Conservation (phyloP, 2,329 filamentous ascomycete species). For the Nemania sp. region DNA sequence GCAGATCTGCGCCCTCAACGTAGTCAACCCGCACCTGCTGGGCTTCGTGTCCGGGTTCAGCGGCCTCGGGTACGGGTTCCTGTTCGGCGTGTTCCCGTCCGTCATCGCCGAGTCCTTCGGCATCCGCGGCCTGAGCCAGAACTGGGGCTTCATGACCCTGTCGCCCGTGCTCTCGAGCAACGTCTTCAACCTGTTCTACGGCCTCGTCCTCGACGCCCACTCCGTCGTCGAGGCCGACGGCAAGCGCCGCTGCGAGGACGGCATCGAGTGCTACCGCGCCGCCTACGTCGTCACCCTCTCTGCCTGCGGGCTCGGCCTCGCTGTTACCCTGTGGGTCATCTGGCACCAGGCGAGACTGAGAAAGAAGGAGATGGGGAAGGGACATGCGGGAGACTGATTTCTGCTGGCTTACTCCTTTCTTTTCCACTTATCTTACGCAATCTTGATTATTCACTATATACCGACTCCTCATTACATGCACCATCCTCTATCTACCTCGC, state of each 20-base stretch:
- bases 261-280: constrained; percentile 75
- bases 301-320: constrained; percentile 70
- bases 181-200: constrained; percentile 91
- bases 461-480: no score
- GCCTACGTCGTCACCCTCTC: constrained; percentile 81
- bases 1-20: constrained; percentile 74
- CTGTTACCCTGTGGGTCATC: constrained; percentile 72
- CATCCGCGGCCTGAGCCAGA: constrained; percentile 84
- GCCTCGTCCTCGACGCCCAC: constrained; percentile 79
- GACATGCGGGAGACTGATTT: constrained; percentile 30
- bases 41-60: constrained; percentile 80
- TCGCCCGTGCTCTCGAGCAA: constrained; percentile 87
- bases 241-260: constrained; percentile 74
- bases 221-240: constrained; percentile 69
- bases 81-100: constrained; percentile 93
- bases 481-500: no score
- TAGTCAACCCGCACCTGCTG: constrained; percentile 77
- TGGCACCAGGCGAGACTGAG: constrained; percentile 54
- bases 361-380: constrained; percentile 38
- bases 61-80: constrained; percentile 86
- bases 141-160: constrained; percentile 95
- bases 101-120: constrained; percentile 90
- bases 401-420: background rate
- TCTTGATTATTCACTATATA: background rate
- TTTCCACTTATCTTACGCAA: background rate